Evolutionary conservation across 2,329 filamentous ascomycete species (phyloP).

Genomic region (Arthrobotrys conoides): DNA sequence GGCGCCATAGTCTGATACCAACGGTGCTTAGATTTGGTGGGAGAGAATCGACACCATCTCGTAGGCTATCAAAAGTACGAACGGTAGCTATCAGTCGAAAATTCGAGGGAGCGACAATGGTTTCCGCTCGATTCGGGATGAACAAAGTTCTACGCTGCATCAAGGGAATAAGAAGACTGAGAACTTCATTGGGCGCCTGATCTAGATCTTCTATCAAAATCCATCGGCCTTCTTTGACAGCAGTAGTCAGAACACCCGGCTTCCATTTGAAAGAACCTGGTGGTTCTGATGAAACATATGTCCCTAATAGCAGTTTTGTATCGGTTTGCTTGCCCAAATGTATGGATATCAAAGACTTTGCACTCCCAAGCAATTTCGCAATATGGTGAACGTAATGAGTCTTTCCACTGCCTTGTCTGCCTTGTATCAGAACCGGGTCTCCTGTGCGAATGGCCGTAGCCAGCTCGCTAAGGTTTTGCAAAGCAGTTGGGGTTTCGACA

Average conservation of each 20-base stretch:
- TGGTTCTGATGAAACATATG: constrained; percentile 86
- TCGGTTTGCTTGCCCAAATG: constrained; percentile 99
- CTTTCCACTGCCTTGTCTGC: constrained; percentile 89
- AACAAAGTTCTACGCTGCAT: constrained; percentile 93
- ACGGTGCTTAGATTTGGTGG: constrained; percentile 79
- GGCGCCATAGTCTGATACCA: constrained; percentile 87
- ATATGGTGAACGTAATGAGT: constrained; percentile 87
- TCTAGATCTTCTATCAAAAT: constrained; percentile 97
- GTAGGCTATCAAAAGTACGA: constrained; percentile 74
- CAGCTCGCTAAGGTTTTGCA: constrained; percentile 78
- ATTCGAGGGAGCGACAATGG: constrained; percentile 82
- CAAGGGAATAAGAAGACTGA: constrained; percentile 90
- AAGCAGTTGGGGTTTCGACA: constrained; percentile 80
- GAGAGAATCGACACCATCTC: constrained; percentile 76
- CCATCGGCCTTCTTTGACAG: constrained; percentile 94
- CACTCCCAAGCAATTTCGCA: constrained; percentile 82
- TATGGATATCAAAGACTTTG: constrained; percentile 87
- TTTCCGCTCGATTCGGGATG: constrained; percentile 89
- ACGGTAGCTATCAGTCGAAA: constrained; percentile 95
- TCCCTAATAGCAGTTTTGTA: constrained; percentile 92
- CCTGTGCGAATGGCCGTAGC: constrained; percentile 77
- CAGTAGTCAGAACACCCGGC: constrained; percentile 91
- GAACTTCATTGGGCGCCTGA: constrained; percentile 91
- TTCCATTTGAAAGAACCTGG: constrained; percentile 94
- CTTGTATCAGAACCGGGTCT: constrained; percentile 84